These are phyloP conservation scores for Helianthus annuus DNA, from an alignment of 129 eudicot species.

Conservation along the genomic window HanXRQr2.0-SUNRISE NC_035433.2:142099081-142099580, in stretches of 20 bases:
- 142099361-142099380: not conserved
- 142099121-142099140: not conserved
- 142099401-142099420: not conserved
- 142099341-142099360: constrained; percentile 31
- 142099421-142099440: not conserved
- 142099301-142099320: constrained; percentile 73
- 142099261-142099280: not conserved
- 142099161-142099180: not conserved
- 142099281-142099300: constrained; percentile 54
- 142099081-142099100: constrained; percentile 1
- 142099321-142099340: constrained; percentile 71
- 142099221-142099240: not conserved
- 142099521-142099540: too few relatives aligned
- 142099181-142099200: not conserved
- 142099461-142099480: too few relatives aligned
- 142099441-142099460: too few relatives aligned
- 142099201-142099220: not conserved
- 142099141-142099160: not conserved
- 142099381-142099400: not conserved
- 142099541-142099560: too few relatives aligned
- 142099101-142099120: constrained; percentile 9
- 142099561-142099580: too few relatives aligned
- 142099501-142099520: too few relatives aligned
- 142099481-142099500: too few relatives aligned
- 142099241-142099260: not conserved